Evolutionary conservation across 495 filamentous ascomycete genomes (phyloP).

Genomic region (Trypethelium eluteriae): DNA sequence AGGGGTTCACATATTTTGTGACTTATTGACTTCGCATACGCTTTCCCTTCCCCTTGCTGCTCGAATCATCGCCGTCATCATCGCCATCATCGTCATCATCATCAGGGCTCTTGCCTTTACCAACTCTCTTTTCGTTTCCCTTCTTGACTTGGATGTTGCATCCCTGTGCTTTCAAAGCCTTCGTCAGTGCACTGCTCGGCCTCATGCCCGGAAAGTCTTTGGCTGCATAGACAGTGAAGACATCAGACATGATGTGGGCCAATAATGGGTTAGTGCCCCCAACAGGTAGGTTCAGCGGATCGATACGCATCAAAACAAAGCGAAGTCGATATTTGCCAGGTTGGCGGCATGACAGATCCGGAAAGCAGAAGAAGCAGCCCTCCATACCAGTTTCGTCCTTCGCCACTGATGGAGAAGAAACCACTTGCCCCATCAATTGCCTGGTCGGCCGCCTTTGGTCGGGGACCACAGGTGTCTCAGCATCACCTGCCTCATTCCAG

Average conservation of each 20-base stretch:
- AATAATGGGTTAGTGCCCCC: slow-evolving; percentile 54
- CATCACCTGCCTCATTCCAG: slow-evolving; percentile 55
- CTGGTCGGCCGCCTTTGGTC: slow-evolving; percentile 43
- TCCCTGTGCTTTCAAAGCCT: slow-evolving; percentile 63
- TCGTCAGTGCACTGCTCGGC: slow-evolving; percentile 60
- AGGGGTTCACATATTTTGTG: neutral
- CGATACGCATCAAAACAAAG: slow-evolving; percentile 79
- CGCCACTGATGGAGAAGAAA: slow-evolving; percentile 65
- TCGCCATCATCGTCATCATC: slow-evolving; percentile 43
- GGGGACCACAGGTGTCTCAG: slow-evolving; percentile 46
- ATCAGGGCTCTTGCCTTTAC: slow-evolving; percentile 35
- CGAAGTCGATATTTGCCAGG: slow-evolving; percentile 74
- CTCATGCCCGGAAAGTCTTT: slow-evolving; percentile 96
- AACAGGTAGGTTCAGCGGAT: slow-evolving; percentile 41
- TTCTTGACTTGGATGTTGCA: slow-evolving; percentile 75
- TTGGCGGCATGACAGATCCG: slow-evolving; percentile 84
- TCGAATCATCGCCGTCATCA: slow-evolving; percentile 13
- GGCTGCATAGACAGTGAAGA: slow-evolving; percentile 86
- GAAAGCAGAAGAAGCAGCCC: slow-evolving; percentile 89
- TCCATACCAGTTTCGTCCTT: slow-evolving; percentile 57
- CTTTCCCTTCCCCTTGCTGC: slow-evolving; percentile 13
- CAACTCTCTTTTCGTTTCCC: slow-evolving; percentile 57
- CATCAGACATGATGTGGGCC: slow-evolving; percentile 61
- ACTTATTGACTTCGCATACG: neutral
- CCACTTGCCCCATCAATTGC: slow-evolving; percentile 70